Evolutionary conservation across 148 eudicot species (phyloP), one percentile per base, ranked within the genome.

Genomic region (Rhododendron mucronatum): DNA sequence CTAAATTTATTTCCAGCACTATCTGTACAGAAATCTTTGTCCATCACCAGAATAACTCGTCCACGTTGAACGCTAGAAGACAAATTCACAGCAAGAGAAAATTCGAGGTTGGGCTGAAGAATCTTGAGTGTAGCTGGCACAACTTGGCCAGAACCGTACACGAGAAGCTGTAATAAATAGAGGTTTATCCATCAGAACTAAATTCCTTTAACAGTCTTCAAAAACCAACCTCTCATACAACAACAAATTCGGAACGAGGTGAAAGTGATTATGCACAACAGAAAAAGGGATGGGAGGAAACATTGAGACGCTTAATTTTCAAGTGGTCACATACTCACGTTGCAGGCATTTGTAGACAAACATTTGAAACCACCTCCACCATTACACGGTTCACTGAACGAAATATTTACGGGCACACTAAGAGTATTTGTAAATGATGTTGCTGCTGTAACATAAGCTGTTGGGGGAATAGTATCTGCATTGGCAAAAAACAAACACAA

Each of bases 401-500:
- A 86, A 82, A 97, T 90, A 89, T 94, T 86, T 61, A 90, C 94
- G 45, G 94, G 85, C 86, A 95, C 90, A 79, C 88, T 92, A 74
- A 85, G 74, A 87, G 91, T 89, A 87, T 86, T 93, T 84, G 98
- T 93, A 88, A 94, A 93, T 79, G 94, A 79, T 85, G 92, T 87
- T 47, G 91, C 86, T 61, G 95, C 87, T 53, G 94, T 87, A 82
- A 97, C 87, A 84, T 89, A 88, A 80, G 98, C 99, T 80, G 99
- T 97, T 41, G 99, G 99, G 50, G 91, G 91, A 41, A 93, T 82
- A 5, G 95, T 95, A 88, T 97, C 99, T 94, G 94, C 93, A 91
- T 83, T 78, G 37, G 77, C 55, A 61, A 23, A 63, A 61, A 47
- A 84, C 21, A 33, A 44, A 71, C 76, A 78, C 28, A 44, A 80